Evolutionary conservation across 2,329 filamentous ascomycete species (phyloP).

Genomic region (Aspergillus quadricinctus): DNA sequence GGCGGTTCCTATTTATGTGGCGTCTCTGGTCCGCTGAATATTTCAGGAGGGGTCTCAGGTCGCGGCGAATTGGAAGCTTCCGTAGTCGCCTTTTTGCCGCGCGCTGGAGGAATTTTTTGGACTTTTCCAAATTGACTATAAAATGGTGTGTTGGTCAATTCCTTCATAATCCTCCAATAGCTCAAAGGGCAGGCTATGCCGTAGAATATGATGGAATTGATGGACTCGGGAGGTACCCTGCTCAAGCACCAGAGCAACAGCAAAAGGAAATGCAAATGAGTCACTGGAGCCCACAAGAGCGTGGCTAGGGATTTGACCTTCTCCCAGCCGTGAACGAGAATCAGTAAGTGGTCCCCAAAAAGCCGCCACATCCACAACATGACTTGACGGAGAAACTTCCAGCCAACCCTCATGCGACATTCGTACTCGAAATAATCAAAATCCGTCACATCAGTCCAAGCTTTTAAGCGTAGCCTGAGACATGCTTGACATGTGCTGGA

Average conservation of each 20-base stretch:
- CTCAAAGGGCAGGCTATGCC: no score
- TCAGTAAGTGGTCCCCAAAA: not conserved
- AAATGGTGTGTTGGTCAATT: not conserved
- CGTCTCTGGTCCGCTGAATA: not conserved
- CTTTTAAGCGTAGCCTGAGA: not conserved
- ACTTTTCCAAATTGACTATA: not conserved
- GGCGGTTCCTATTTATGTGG: not conserved
- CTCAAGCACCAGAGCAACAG: not conserved
- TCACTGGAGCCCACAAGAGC: not conserved
- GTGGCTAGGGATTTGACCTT: no score
- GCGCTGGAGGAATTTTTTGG: not conserved
- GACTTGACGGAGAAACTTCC: not conserved
- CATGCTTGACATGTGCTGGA: not conserved
- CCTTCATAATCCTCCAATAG: not conserved
- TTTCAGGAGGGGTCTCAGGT: no score
- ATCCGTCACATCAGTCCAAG: not conserved
- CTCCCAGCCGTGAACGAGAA: not conserved
- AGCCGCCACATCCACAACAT: not conserved
- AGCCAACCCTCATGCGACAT: not conserved
- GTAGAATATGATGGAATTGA: no score
- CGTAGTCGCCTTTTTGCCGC: not conserved
- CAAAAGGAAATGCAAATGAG: not conserved
- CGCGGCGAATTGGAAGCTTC: not conserved
- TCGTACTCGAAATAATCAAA: not conserved
- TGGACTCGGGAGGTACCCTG: no score